A percentile compares a stretch with the other conserved stretches of the same genome.
Conservation (phyloP, 73 alveolate genomes). For the Blepharisma stoltei region DNA sequence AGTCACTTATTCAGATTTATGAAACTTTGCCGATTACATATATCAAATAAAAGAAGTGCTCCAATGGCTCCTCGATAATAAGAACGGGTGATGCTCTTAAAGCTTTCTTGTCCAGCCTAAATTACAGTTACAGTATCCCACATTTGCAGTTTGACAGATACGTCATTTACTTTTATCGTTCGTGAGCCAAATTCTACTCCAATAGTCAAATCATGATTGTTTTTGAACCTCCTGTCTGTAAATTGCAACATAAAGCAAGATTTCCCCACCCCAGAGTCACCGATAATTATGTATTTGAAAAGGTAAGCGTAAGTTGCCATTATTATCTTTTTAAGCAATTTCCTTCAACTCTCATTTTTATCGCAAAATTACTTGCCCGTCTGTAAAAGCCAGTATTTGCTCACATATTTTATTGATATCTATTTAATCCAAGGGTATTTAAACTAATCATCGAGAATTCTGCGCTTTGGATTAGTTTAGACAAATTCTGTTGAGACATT, state of each 20-base stretch:
- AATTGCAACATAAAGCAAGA: conserved; percentile 76
- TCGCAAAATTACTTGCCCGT: no score
- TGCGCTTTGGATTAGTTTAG: no score
- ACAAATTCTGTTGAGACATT: no score
- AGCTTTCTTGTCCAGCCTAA: conserved; percentile 91
- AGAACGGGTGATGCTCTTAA: conserved; percentile 78
- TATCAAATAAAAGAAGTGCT: conserved; percentile 86
- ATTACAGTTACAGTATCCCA: conserved; percentile 86
- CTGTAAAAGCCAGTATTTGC: no score
- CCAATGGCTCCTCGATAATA: conserved; percentile 90
- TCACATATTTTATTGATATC: no score
- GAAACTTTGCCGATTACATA: conserved; percentile 65
- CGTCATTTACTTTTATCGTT: conserved; percentile 66
- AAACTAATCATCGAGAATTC: no score
- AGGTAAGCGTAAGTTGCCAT: conserved; percentile 46
- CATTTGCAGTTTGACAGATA: conserved; percentile 67
- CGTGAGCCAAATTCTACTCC: conserved; percentile 96
- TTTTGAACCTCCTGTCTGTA: conserved; percentile 68
- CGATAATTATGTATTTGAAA: conserved; percentile 69
- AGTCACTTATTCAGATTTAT: conserved; percentile 45
- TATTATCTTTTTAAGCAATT: neutral
- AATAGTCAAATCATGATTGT: conserved; percentile 80
- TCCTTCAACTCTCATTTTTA: no score
- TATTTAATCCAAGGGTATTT: no score
- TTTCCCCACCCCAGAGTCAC: conserved; percentile 89